phyloP scores from a whole-genome alignment of 2,329 filamentous ascomycete genomes.

The Rosellinia necatrix region DNA sequence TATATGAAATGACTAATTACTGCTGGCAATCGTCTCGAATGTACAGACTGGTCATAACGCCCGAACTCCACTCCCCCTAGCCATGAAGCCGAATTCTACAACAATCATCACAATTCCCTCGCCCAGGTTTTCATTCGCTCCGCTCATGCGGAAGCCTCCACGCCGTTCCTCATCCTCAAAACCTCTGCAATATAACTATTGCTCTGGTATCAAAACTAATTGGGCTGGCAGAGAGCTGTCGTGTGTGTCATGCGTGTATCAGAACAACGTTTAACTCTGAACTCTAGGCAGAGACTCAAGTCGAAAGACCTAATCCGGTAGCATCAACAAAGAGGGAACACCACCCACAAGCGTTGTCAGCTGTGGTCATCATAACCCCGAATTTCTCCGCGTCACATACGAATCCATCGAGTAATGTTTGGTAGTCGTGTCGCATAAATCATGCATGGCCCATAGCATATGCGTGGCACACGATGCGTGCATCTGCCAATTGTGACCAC shows the following conservation, averaged over 20 bases:
- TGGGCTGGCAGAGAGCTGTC: constrained; percentile 15
- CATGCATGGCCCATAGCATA: constrained; percentile 20
- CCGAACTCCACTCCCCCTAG: constrained; percentile 17
- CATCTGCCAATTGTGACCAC: constrained; percentile 16
- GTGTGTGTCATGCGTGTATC: constrained; percentile 16
- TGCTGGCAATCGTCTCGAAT: constrained; percentile 11
- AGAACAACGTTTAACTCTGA: constrained; percentile 13
- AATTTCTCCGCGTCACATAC: constrained; percentile 29
- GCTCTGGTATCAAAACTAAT: constrained; percentile 17
- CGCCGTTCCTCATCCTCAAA: background rate
- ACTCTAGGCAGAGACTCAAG: constrained; percentile 10
- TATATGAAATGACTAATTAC: constrained; percentile 20
- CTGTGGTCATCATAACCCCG: constrained; percentile 24
- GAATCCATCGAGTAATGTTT: constrained; percentile 35
- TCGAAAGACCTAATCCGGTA: constrained; percentile 13
- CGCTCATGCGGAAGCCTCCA: background rate
- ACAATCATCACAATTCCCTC: constrained; percentile 1
- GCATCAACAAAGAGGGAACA: constrained; percentile 28
- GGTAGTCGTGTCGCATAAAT: constrained; percentile 30
- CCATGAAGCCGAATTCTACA: constrained; percentile 14
- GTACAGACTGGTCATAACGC: constrained; percentile 24
- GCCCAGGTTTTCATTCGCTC: constrained; percentile 6
- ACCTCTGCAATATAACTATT: background rate
- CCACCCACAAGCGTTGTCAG: constrained; percentile 23
- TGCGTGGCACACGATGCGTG: constrained; percentile 20